Conservation (phyloP, 306 rosid species). For the Rubus idaeus region DNA sequence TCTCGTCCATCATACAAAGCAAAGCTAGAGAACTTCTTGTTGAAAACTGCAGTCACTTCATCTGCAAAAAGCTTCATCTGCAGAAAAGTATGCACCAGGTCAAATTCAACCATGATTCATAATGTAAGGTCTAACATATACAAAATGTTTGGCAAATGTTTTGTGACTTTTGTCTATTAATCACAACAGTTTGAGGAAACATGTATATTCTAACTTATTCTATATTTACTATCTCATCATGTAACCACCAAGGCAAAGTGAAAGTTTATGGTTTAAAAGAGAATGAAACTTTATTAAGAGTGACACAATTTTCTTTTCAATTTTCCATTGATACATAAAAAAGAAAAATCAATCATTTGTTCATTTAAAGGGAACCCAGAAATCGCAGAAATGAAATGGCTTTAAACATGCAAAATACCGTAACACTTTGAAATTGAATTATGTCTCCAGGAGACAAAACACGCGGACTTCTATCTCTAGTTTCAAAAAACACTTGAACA, state of each 20-base stretch:
- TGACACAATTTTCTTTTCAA: neutral
- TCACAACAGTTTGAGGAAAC: neutral
- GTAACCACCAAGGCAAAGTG: neutral
- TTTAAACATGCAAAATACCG: slow-evolving; percentile 34
- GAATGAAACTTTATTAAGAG: neutral
- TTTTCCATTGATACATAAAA: neutral
- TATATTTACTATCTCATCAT: neutral
- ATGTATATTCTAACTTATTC: neutral
- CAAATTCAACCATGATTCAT: neutral
- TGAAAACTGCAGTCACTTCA: slow-evolving; percentile 50
- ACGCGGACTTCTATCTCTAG: slow-evolving; percentile 50
- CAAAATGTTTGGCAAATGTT: neutral
- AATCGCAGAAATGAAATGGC: neutral
- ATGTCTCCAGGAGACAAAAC: slow-evolving; percentile 60
- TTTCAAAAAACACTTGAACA: slow-evolving; percentile 48
- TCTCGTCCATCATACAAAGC: slow-evolving; percentile 57
- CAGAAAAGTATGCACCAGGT: slow-evolving; percentile 15
- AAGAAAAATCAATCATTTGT: neutral
- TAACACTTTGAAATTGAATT: slow-evolving; percentile 44
- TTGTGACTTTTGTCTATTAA: neutral
- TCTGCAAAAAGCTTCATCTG: slow-evolving; percentile 39
- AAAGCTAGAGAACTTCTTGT: slow-evolving; percentile 53
- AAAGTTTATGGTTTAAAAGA: neutral
- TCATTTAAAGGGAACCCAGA: neutral
- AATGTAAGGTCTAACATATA: neutral